phyloP scores from a whole-genome alignment of 2,329 filamentous ascomycete genomes.

The Bipolaris oryzae region DNA sequence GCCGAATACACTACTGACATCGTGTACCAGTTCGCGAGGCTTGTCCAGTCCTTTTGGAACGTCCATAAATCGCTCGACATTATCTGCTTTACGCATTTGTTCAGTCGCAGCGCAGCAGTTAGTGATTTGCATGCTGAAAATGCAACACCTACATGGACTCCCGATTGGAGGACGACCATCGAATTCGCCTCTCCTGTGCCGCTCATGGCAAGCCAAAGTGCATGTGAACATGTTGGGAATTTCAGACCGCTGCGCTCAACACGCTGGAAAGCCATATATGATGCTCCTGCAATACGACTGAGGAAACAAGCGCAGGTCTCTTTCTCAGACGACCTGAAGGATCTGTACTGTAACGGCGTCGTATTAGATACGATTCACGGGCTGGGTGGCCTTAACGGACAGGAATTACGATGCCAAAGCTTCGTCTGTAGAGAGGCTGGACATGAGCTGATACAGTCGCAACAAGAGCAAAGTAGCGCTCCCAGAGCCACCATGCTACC shows the following conservation, averaged over 20 bases:
- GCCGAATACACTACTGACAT: no score
- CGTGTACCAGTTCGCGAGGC: conserved; percentile 25
- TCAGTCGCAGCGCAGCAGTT: conserved; percentile 29
- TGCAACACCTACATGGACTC: conserved; percentile 34
- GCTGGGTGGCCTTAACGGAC: conserved; percentile 32
- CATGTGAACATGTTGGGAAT: conserved; percentile 37
- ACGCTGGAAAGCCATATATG: conserved; percentile 32
- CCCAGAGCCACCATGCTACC: conserved; percentile 18
- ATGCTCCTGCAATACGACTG: conserved; percentile 32
- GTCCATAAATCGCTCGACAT: conserved; percentile 35
- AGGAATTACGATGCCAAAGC: conserved; percentile 36
- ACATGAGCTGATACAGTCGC: conserved; percentile 24
- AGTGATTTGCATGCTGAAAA: conserved; percentile 16
- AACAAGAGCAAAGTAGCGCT: conserved; percentile 1
- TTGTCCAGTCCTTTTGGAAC: conserved; percentile 38
- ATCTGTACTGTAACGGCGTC: conserved; percentile 34
- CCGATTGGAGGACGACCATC: conserved; percentile 36
- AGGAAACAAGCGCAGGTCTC: conserved; percentile 26
- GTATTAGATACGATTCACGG: conserved; percentile 32
- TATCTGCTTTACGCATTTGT: conserved; percentile 40
- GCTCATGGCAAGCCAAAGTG: conserved; percentile 43
- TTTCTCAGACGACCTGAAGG: conserved; percentile 30
- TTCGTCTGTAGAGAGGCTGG: conserved; percentile 27
- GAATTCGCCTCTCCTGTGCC: conserved; percentile 41
- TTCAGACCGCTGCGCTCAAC: conserved; percentile 34